Evolutionary conservation across 352 stramenopile species (phyloP).

Genomic region (Pythium pectinolyticum): DNA sequence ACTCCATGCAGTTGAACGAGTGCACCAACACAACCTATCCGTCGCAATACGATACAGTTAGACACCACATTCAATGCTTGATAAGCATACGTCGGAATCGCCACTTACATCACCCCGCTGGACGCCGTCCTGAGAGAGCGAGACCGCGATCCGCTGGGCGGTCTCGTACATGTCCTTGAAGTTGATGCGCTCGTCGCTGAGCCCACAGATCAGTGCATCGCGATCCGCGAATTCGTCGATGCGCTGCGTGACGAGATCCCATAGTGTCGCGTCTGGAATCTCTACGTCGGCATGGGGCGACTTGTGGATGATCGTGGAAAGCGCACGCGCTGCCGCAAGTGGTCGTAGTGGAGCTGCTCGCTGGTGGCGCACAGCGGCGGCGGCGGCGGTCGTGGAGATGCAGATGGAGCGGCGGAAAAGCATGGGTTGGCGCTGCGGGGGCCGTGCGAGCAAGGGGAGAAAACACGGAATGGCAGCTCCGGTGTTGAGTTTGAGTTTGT

Average conservation of each 20-base stretch:
- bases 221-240: constrained; percentile 39
- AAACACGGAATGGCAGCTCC: no score
- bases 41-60: constrained; percentile 1
- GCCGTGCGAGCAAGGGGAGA: no score
- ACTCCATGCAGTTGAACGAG: constrained; percentile 72
- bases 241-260: constrained; percentile 47
- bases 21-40: constrained; percentile 53
- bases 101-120: constrained; percentile 47
- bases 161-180: constrained; percentile 49
- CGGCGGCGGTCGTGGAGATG: no score
- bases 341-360: no score
- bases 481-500: no score
- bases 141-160: constrained; percentile 44
- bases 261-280: constrained; percentile 55
- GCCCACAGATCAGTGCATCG: constrained; percentile 55
- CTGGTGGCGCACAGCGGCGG: no score
- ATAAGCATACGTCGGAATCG: no score
- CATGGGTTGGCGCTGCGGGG: no score
- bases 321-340: constrained; percentile 22
- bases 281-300: constrained; percentile 50
- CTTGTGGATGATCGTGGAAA: constrained; percentile 57
- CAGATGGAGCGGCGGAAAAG: no score
- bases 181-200: constrained; percentile 50
- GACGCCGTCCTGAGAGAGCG: constrained; percentile 47
- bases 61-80: no score